Conservation (phyloP, 257 asterid species). For the Thymus mandschuricus region DNA sequence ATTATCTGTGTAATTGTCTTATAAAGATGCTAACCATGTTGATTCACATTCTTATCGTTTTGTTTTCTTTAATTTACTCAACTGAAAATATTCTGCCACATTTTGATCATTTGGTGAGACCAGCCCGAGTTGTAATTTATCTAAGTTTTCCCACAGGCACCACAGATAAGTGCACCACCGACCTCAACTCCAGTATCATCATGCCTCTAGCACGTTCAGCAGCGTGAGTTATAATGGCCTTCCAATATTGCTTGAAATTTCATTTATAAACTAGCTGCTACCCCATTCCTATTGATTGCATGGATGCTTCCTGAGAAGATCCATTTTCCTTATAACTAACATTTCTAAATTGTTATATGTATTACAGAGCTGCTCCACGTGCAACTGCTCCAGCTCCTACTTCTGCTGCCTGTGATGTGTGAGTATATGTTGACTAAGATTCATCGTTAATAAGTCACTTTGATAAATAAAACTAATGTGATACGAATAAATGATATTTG, state of each 20-base stretch:
- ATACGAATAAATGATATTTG: background rate
- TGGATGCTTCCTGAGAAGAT: background rate
- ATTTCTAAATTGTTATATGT: slow-evolving; percentile 12
- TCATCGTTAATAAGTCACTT: background rate
- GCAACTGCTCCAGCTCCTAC: slow-evolving; percentile 38
- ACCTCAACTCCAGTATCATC: slow-evolving; percentile 44
- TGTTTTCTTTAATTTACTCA: background rate
- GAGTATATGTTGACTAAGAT: slow-evolving; percentile 29
- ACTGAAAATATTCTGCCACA: background rate
- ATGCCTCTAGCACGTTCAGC: slow-evolving; percentile 39
- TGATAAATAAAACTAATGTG: background rate
- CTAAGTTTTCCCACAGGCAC: slow-evolving; percentile 44
- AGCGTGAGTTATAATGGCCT: slow-evolving; percentile 41
- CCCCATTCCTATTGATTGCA: slow-evolving; percentile 6
- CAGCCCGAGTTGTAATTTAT: slow-evolving; percentile 8
- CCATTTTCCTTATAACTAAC: background rate
- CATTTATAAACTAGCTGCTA: background rate
- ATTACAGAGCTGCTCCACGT: slow-evolving; percentile 43
- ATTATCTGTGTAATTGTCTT: background rate
- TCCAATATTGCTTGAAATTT: slow-evolving; percentile 22
- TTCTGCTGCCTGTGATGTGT: slow-evolving; percentile 43
- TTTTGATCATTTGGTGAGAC: slow-evolving; percentile 17
- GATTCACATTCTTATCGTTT: background rate
- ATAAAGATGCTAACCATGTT: slow-evolving; percentile 6
- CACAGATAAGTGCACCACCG: slow-evolving; percentile 54